Evolutionary conservation across 176 grass and related monocot species (phyloP), one percentile per base, ranked within the genome.

Genomic region (Neostapfia colusana): DNA sequence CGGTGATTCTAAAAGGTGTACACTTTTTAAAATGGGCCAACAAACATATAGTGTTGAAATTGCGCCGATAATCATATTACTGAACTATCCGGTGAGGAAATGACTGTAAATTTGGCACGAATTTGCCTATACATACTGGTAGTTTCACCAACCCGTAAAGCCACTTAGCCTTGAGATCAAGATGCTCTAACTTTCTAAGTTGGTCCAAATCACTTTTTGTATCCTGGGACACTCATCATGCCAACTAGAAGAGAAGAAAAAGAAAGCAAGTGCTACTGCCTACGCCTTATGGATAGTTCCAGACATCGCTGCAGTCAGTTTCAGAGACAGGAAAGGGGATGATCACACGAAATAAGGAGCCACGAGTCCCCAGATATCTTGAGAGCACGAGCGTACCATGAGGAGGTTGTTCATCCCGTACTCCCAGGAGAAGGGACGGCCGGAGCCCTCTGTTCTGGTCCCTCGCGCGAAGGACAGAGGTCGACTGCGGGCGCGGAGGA

Each of bases 371-470:
- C 13, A 26, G 39, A 60, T 26, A 82, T 72, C 46, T 25, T 10
- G 38, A 8, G 42, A 31, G 50, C 15, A 65, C 31, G 54, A 54
- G 38, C 69, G 80, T 89, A 92, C 90, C 72, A 76, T 84, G 25
- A 92, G 80, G 81, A 92, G 83, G 71, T 89, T 82, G 67, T 89
- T 89, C 90, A 92, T 89, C 58, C 49, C 73, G 70, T 51, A 38
- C 40, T 71, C 15, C 7, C 5, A 7, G 44, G 38, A 44, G 13
- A 70, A 17, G 60, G 31, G 48, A 49, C 43, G 24, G 59, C 23
- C 23, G 48, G 15, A 25, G 11, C 11, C 59, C 18, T 48, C 42
- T 12, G 16, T 44, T 17, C 48, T 18, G 17, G 41, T 36, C 64
- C 62, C 18, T 50, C 42, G 10, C 8, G 25, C 0, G 27, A 64